These are phyloP conservation scores for Pleurotus sapidus DNA, from an alignment of 768 basidiomycete genomes.

Conservation along the genomic window DNA sequence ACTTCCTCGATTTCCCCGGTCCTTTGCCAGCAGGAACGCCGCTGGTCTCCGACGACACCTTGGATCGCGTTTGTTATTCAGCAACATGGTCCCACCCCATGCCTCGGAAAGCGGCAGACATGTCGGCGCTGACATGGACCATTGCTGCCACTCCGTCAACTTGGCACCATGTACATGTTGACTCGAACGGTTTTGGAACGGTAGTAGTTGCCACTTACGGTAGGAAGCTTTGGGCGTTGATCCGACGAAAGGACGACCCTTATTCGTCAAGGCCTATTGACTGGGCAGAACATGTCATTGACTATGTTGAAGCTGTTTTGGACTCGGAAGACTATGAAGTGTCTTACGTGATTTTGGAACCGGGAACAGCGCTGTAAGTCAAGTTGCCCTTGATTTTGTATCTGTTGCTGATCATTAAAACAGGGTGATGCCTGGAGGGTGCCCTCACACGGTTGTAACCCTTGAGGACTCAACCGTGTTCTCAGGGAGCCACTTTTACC, in stretches of 20 bases:
- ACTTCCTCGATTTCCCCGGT: neutral
- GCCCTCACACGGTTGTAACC: neutral
- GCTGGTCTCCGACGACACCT: neutral
- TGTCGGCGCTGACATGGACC: neutral
- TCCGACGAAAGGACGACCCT: neutral
- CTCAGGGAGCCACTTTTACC: neutral
- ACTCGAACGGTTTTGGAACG: neutral
- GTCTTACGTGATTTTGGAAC: conserved; percentile 1
- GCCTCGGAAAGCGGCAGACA: neutral
- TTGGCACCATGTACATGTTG: conserved; percentile 1
- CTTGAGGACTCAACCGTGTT: neutral
- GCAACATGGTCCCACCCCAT: neutral
- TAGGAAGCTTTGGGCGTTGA: neutral
- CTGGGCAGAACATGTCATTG: neutral
- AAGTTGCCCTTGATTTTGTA: neutral
- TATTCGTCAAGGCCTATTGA: neutral
- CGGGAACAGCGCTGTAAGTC: neutral
- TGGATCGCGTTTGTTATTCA: neutral
- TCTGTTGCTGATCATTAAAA: neutral
- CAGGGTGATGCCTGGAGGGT: neutral
- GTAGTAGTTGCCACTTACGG: neutral
- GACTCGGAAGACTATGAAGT: neutral
- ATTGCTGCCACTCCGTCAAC: neutral
- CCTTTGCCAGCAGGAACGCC: neutral
- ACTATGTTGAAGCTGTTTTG: neutral